Base-by-base conservation (phyloP, 116 monocot species). In the Cymodocea nodosa region DNA sequence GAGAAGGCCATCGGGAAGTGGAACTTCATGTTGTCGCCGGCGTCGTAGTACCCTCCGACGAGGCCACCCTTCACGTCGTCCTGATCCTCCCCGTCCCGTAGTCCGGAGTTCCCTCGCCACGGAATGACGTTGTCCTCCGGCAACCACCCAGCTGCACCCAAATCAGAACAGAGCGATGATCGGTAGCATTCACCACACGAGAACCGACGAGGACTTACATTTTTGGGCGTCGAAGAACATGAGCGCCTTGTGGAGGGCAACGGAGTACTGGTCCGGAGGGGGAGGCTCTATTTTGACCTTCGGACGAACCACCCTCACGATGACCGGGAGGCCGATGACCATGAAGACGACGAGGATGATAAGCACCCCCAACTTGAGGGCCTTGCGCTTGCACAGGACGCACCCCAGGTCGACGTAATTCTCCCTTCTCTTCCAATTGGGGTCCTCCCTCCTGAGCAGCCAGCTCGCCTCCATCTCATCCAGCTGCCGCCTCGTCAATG, bases 181-280 rank as follows among this genome's bases (percentile, higher is more conserved):
- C 30, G 3, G 30, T 30, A 30, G 2, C n/a, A n/a, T n/a, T n/a
- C 30, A 30, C 30, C 30, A 30, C 30, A 30, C 30, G 30, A 1
- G 30, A 30, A 30, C 30, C 1, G 17, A 50, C 20, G 24, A 24
- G 6, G 9, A 13, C 82, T 83, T 72, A 92, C 97, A 91, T 79
- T 77, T 88, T 73, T 98, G 97, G 3, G 94, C 94, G 62, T 94
- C 85, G 94, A 94, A 94, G 85, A 95, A 95, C 70, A 87, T 82
- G 49, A 95, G 84, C 4, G 92, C 98, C 79, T 98, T 98, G 61
- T 80, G 85, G 23, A 98, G 67, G 17, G 92, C 92, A 1, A 75
- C 74, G n/a, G 98, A 35, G 73, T 89, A 98, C 44, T 78, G 52
- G 52, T 98, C 98, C 2, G 86, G 89, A 17, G 89, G 92, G 15